Base-by-base conservation (phyloP, 1,139 yeast species). In the Zygosaccharomyces sapae region DNA sequence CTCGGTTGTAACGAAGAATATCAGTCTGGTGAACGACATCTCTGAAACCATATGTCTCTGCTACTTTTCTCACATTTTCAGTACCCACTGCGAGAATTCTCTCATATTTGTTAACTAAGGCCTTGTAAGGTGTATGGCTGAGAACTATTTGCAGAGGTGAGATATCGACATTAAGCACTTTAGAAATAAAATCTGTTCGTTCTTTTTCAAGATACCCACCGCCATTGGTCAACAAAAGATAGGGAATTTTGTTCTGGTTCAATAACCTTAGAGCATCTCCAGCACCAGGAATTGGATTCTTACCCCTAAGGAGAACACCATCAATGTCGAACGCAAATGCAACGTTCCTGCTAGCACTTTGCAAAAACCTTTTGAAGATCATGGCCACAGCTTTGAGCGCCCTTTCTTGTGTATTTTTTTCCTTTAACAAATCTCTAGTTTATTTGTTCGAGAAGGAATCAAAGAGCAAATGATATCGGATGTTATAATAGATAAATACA, bases 281-380 rank as follows among this genome's bases (percentile, higher is more conserved):
- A 1, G 96, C 97, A 39, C 75, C 75, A 1, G 83, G 81, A 40
- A 92, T 78, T 0, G 90, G 79, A 40, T 73, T 73, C 24, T 78
- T 72, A 13, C 97, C 96, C 49, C 94, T 78, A 16, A 92, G 64
- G 30, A 92, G 71, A n/a, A 92, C 98, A 4, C 98, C 98, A 66
- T 92, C 98, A 48, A 92, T 88, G 54, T 76, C 80, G 53, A 73
- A 74, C 5, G 74, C 79, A 55, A 72, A 71, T 1, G 69, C 75
- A 38, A 61, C 50, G 20, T 57, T 48, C 38, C 48, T 54, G 18
- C 49, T 38, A 8, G 44, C 29, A 9, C 51, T 43, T 37, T 54
- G 55, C 10, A 52, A 30, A 18, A 56, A 40, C 19, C 61, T 41
- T 44, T 46, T 56, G 42, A 52, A 50, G 16, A 55, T 50, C 47